Evolutionary conservation across 2,329 filamentous ascomycete species (phyloP), one percentile per base, ranked within the genome.

Genomic region (Aspergillus sp.): DNA sequence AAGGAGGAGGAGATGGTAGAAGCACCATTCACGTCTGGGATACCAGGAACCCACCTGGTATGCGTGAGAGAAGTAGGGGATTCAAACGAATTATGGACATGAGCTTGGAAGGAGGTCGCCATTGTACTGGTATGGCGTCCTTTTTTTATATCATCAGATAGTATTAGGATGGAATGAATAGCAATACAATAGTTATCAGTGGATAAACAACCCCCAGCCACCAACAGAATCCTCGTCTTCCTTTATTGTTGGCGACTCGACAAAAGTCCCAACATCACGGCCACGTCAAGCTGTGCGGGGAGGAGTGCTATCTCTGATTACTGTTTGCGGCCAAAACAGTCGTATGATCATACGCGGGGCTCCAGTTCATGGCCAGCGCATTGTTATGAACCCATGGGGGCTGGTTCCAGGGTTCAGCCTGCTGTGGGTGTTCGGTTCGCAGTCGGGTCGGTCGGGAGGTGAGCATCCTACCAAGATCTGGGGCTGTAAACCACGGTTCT

Each of bases 51-150:
- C 12, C 21, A 17, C 44, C 40, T 19, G 3, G 49, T 12, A 6
- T 55, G 44, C 15, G 53, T 35, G 23, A 57, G 39, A 2, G 58
- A 51, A n/a, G 41, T 49, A 6, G 55, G 56, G 4, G 52, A 40
- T 6, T 58, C 59, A 46, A 62, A 64, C 12, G 59, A 52, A 21
- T 57, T 55, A 15, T 60, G 60, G 21, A 62, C 56, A 21, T 60
- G 57, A 9, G 55, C 33, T 55, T 64, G 59, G 52, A 59, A 64
- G 1, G 61, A 64, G 15, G 63, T 64, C 4, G 57, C 59, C 57
- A 64, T 64, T 17, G 40, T 21, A 11, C 3, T 4, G 27, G 9
- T 3, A 40, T 17, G 4, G 15, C 15, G 14, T 7, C 6, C 6
- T 7, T 40, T 3, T 6, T 15, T 7, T 40, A 40, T 17, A 40